Evolutionary conservation across 1,139 yeast species (phyloP).

Genomic region (Kluyveromyces marxianus): DNA sequence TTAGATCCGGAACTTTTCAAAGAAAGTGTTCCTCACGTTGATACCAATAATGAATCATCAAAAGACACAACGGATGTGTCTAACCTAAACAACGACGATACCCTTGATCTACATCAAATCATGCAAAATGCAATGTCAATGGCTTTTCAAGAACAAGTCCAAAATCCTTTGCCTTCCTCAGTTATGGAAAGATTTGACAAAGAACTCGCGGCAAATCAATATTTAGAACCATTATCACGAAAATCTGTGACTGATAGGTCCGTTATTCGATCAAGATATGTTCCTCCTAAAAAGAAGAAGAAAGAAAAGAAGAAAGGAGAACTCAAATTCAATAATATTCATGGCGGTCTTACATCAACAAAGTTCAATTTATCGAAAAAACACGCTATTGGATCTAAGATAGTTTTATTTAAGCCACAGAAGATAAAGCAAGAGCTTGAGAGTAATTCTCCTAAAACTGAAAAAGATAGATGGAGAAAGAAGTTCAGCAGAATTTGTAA

Average conservation of each 20-base stretch:
- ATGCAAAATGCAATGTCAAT: constrained; percentile 64
- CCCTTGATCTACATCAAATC: constrained; percentile 55
- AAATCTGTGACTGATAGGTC: constrained; percentile 1
- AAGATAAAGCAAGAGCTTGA: constrained; percentile 5
- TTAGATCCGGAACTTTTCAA: constrained; percentile 1
- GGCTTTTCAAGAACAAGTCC: constrained; percentile 40
- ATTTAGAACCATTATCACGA: constrained; percentile 16
- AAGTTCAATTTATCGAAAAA: background rate
- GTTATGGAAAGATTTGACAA: constrained; percentile 52
- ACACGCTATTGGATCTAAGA: constrained; percentile 3
- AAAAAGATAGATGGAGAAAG: constrained; percentile 17
- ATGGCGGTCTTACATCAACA: background rate
- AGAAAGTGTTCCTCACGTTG: background rate
- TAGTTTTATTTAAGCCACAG: constrained; percentile 7
- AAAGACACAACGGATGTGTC: constrained; percentile 7
- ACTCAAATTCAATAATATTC: constrained; percentile 1
- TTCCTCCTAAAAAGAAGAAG: constrained; percentile 6
- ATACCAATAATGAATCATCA: background rate
- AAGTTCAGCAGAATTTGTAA: constrained; percentile 17
- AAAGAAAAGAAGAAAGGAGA: constrained; percentile 10
- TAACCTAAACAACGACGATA: constrained; percentile 28
- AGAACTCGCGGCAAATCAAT: constrained; percentile 43
- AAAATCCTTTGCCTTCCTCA: constrained; percentile 16
- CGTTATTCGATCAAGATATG: background rate
- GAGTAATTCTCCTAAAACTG: constrained; percentile 11